A percentile compares a stretch with the other conserved stretches of the same genome.
phyloP scores from a whole-genome alignment of 306 rosid species.

The Gynostemma pentaphyllum region DNA sequence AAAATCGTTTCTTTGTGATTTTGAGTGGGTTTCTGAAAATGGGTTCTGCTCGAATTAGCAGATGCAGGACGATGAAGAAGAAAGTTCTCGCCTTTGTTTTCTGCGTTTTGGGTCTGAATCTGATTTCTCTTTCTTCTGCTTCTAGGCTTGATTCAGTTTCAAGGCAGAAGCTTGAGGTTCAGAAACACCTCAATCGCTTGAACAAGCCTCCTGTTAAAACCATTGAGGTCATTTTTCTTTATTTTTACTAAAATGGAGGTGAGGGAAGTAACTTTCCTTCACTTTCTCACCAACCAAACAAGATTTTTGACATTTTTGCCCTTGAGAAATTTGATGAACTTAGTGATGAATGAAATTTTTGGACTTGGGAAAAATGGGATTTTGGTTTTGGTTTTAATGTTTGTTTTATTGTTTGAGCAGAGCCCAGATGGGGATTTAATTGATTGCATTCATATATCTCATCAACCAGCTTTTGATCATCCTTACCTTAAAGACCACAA shows the following conservation, averaged over 20 bases:
- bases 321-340: too few relatives aligned
- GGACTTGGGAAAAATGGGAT: too few relatives aligned
- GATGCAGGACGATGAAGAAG: constrained; percentile 14
- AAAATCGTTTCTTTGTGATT: not conserved
- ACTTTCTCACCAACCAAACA: not conserved
- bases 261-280: not conserved
- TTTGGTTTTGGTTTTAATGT: not conserved
- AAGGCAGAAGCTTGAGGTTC: constrained; percentile 67
- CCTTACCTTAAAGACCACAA: constrained; percentile 95
- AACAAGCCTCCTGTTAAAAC: constrained; percentile 72
- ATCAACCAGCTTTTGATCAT: constrained; percentile 95
- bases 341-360: too few relatives aligned
- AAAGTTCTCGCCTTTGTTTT: constrained; percentile 19
- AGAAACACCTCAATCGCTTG: constrained; percentile 71
- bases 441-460: constrained; percentile 75
- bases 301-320: too few relatives aligned
- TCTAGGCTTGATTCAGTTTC: constrained; percentile 44
- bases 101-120: constrained; percentile 31
- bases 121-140: constrained; percentile 45
- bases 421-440: constrained; percentile 95
- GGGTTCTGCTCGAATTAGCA: constrained; percentile 25
- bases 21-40: constrained; percentile 19
- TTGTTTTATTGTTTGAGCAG: constrained; percentile 30
- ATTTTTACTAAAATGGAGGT: too few relatives aligned
- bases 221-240: constrained; percentile 45